Percentiles rank a stretch among this genome's conserved stretches.
Conservation (phyloP, 2,329 filamentous ascomycete genomes). For the Aureobasidium namibiae region DNA sequence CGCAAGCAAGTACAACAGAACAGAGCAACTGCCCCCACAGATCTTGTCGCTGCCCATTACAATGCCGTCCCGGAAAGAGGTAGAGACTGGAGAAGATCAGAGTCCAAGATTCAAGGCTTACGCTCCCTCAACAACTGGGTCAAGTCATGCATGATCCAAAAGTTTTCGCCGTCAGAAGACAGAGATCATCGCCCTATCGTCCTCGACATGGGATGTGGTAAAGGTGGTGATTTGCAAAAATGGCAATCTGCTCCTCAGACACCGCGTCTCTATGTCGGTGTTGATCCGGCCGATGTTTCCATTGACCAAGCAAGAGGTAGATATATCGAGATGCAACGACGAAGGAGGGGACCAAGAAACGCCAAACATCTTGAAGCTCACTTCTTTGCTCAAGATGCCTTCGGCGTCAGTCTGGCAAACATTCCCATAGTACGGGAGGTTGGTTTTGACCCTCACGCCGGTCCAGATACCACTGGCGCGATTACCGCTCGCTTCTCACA, state of each 20-base stretch:
- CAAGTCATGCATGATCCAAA: conserved; percentile 95
- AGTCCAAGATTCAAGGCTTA: conserved; percentile 89
- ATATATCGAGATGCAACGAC: conserved; percentile 63
- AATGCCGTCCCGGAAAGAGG: conserved; percentile 91
- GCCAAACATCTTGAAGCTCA: conserved; percentile 52
- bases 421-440: conserved; percentile 76
- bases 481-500: conserved; percentile 61
- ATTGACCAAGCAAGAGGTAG: conserved; percentile 85
- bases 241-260: conserved; percentile 91
- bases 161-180: conserved; percentile 58
- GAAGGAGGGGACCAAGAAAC: conserved; percentile 34
- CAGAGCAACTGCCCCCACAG: conserved; percentile 57
- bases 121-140: conserved; percentile 98
- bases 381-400: conserved; percentile 89
- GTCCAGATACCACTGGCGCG: conserved; percentile 45
- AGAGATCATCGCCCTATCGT: conserved; percentile 60
- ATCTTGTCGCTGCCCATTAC: conserved; percentile 89
- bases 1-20: conserved; percentile 44
- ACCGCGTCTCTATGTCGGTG: conserved; percentile 86
- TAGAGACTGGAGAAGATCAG: conserved; percentile 87
- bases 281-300: conserved; percentile 87
- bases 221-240: conserved; percentile 89
- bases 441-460: conserved; percentile 70
- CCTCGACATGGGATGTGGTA: conserved; percentile 91
- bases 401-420: conserved; percentile 72